Conservation (phyloP, 2,329 filamentous ascomycete species). For the Pseudogymnoascus sp. region DNA sequence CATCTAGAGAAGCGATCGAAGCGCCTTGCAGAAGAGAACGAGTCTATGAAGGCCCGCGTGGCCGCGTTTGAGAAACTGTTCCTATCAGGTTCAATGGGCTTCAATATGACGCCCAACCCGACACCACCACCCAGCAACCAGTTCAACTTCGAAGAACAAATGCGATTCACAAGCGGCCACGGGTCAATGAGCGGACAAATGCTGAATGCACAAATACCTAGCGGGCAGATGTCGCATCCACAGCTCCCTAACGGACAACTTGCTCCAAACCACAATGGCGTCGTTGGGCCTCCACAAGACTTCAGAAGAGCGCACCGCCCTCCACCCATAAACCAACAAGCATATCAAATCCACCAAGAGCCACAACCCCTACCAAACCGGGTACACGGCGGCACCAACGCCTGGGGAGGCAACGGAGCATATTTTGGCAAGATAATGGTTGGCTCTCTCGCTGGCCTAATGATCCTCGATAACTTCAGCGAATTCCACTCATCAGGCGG, state of each 20-base stretch:
- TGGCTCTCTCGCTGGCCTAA: slow-evolving; percentile 81
- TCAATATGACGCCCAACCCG: slow-evolving; percentile 39
- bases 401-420: slow-evolving; percentile 46
- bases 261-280: slow-evolving; percentile 36
- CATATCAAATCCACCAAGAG: slow-evolving; percentile 25
- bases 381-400: slow-evolving; percentile 45
- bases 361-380: slow-evolving; percentile 43
- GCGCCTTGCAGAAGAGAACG: slow-evolving; percentile 72
- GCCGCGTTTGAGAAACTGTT: slow-evolving; percentile 71
- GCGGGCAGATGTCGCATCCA: slow-evolving; percentile 12
- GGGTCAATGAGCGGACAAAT: not conserved
- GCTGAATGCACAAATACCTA: not conserved
- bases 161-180: not conserved
- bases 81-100: slow-evolving; percentile 59
- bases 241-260: slow-evolving; percentile 19
- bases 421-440: slow-evolving; percentile 79
- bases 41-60: slow-evolving; percentile 66
- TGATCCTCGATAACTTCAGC: slow-evolving; percentile 76
- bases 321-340: slow-evolving; percentile 24
- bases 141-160: slow-evolving; percentile 1
- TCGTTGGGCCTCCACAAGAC: slow-evolving; percentile 58
- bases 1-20: slow-evolving; percentile 89
- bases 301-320: slow-evolving; percentile 36
- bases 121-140: slow-evolving; percentile 35
- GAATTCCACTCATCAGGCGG: slow-evolving; percentile 45